Percentiles rank a stretch among this genome's conserved stretches.
phyloP scores from a whole-genome alignment of 495 filamentous ascomycete species.

The Cercophora scortea region DNA sequence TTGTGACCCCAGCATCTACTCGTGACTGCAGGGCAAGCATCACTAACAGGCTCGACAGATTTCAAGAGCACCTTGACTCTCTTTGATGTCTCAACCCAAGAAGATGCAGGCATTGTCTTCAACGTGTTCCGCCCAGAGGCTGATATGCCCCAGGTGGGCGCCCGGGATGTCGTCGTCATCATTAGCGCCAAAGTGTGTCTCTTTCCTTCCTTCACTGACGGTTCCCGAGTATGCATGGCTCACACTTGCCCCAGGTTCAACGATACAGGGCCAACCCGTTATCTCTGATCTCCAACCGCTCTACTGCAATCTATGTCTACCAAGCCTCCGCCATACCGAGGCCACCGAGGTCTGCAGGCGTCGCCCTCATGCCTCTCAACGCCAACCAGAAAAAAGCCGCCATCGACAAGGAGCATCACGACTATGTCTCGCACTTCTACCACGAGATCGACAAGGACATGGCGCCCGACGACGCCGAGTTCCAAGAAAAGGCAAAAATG shows the following conservation, averaged over 20 bases:
- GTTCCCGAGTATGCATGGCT: background rate
- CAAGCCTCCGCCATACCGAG: constrained; percentile 30
- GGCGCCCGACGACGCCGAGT: constrained; percentile 37
- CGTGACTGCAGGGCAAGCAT: too few species aligned
- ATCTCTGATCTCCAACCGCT: constrained; percentile 31
- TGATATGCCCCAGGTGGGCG: constrained; percentile 31
- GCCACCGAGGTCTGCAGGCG: constrained; percentile 24
- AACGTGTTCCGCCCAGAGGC: constrained; percentile 34
- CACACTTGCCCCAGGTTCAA: constrained; percentile 8
- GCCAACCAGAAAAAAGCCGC: background rate
- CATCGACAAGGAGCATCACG: constrained; percentile 18
- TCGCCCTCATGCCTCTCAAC: constrained; percentile 15
- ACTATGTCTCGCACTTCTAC: constrained; percentile 35
- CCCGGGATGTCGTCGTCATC: constrained; percentile 35
- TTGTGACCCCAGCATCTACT: background rate
- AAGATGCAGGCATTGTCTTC: constrained; percentile 23
- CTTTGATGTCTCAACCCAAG: constrained; percentile 31
- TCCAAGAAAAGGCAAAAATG: constrained; percentile 30
- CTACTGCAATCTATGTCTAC: constrained; percentile 31
- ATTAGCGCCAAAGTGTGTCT: constrained; percentile 28
- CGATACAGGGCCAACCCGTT: constrained; percentile 6
- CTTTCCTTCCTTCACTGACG: background rate
- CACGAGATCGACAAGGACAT: constrained; percentile 30
- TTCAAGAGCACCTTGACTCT: constrained; percentile 32
- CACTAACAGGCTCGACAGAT: constrained; percentile 17